Evolutionary conservation across 2,329 filamentous ascomycete species (phyloP), one percentile per base, ranked within the genome.

Genomic region (Cladosporium sp.): DNA sequence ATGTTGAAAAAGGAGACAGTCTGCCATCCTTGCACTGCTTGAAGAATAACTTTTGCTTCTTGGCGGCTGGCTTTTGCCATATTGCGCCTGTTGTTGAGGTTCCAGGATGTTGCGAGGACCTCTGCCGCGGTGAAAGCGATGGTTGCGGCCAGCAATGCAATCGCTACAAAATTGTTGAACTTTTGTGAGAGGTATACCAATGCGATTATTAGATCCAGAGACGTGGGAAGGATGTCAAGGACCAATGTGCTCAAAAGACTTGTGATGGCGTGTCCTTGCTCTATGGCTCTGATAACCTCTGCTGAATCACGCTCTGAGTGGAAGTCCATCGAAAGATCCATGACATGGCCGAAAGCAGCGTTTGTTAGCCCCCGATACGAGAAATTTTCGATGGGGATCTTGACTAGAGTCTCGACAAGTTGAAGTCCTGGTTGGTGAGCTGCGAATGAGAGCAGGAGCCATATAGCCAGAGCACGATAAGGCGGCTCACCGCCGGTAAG

Each of bases 251-350:
- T 81, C 10, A 89, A 73, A 2, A 89, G 70, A 36, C 81, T 75
- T 40, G 82, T 81, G 12, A 89, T 73, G 2, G 83, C 79, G 39
- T 79, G 75, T 0, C 84, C 87, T 63, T 87, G 85, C 51, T 81
- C 77, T n/a, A 89, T 79, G 3, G 84, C 81, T 61, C 83, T 81
- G 68, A 85, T 82, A 0, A 90, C 75, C 60, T 87, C 83, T 1
- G 83, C 85, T 1, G 83, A 85, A 55, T 82, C 79, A 61, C 87
- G 86, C 50, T 80, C 79, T 17, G 83, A 83, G 66, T 90, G 87
- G 56, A 89, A 90, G 60, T 89, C 85, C 74, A 86, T 86, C 0
- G 84, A 86, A 0, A 89, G 75, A n/a, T 75, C 77, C 79, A 90
- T 84, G 34, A 90, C 79, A 58, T 90, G 86, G 57, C 80, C 77